Evolutionary conservation across 768 basidiomycete genomes (phyloP), one percentile per base, ranked within the genome.

Genomic region (Lyophyllum decastes): DNA sequence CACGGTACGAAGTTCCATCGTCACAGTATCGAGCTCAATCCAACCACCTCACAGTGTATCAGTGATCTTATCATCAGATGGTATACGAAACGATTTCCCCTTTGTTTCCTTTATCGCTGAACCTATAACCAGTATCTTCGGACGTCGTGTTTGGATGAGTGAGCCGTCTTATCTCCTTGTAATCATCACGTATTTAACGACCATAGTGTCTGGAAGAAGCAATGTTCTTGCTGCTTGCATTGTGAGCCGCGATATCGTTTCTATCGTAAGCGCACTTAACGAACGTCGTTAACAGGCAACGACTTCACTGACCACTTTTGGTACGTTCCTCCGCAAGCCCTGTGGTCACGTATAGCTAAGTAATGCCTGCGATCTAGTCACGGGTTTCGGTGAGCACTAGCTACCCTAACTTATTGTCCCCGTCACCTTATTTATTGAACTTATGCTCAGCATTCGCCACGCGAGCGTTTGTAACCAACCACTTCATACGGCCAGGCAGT

Each of bases 1-100:
- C 34, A 61, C 61, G 55, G 58, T 62, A 53, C n/a, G 12, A 10
- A 26, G 4, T 1, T 7, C 17, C 14, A 22, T 14, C 33, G 6
- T 25, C 25, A 19, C 22, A 9, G 4, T 27, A 12, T 2, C 17
- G 38, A 45, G 21, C 41, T 55, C 17, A 57, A 11, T 8, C 0
- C 16, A 46, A 27, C 5, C 17, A 4, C 0, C 26, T 17, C 11
- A 10, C 22, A 62, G 61, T 55, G 54, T 57, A 57, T 66, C 43
- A 73, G 69, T 54, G 72, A 73, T 50, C 49, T 67, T 33, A 62
- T 70, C 48, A 66, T 76, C 49, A 49, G 74, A 67, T 61, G 63
- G 75, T 75, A 65, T 61, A 17, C 22, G 4, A 53, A 17, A 19
- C 27, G 6, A 26, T 34, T n/a, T 25, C 24, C 14, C 17, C 22